These are phyloP conservation scores for Chlamydomonas reinhardtii DNA, from an alignment of 163 green algal genomes.

Conservation along the genomic window DNA sequence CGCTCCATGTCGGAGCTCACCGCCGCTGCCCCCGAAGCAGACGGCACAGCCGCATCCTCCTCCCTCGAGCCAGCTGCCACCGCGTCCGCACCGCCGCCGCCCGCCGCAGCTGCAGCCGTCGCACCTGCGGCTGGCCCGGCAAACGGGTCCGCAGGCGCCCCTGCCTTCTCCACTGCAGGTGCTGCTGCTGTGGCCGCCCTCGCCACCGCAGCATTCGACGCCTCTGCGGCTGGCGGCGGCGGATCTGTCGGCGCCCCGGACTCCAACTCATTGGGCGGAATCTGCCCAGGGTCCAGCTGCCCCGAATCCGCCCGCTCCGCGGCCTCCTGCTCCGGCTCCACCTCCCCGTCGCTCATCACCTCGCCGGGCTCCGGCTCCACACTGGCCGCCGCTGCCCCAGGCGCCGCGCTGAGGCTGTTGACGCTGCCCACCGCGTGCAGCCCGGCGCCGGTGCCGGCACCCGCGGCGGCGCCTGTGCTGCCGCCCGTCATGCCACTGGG, in stretches of 20 bases:
- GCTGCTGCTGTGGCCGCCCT: no score
- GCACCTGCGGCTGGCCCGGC: no score
- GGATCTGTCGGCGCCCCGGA: neutral
- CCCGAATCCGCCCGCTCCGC: neutral
- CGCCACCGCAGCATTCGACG: neutral
- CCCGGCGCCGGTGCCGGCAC: no score
- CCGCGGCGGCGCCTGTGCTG: no score
- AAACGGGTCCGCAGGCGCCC: neutral
- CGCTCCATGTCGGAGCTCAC: no score
- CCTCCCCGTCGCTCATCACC: neutral
- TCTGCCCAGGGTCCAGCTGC: neutral
- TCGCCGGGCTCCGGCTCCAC: conserved; percentile 12
- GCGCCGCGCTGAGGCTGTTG: conserved; percentile 17
- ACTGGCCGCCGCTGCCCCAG: neutral
- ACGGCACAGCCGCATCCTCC: no score
- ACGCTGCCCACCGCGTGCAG: conserved; percentile 12
- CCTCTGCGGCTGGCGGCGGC: neutral
- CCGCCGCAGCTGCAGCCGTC: no score
- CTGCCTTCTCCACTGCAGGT: no score
- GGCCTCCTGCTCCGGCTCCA: neutral
- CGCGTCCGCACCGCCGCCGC: no score
- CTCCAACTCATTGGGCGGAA: neutral
- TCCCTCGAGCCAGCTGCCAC: no score
- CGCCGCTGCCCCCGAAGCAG: no score
- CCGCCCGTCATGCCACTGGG: neutral